Base-by-base conservation (phyloP, 2,329 filamentous ascomycete species). In the Monilinia fructicola region DNA sequence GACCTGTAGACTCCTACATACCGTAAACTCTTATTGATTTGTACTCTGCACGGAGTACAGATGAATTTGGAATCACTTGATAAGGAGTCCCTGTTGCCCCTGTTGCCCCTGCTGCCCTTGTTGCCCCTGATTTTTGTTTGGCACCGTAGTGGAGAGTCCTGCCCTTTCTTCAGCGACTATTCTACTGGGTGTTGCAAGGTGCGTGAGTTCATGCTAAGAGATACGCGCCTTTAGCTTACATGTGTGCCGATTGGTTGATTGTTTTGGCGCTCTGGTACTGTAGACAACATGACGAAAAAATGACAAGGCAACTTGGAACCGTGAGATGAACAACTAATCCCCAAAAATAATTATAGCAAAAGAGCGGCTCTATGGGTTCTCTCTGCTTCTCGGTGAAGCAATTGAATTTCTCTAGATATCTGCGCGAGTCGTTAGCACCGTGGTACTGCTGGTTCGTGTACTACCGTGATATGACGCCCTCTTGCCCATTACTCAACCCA, bases 401-500 rank as follows among this genome's bases (percentile, higher is more conserved):
- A 38, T 60, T 11, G 28, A 23, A 48, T 48, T 48, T 18, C 26
- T 44, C 40, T 44, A 18, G 12, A 44, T 44, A 44, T 44, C 54
- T 46, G 40, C 26, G 18, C 55, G 1, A n/a, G 6, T 16, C 18
- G 14, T 59, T 46, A 46, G 6, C 46, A 46, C 46, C 6, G 38
- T 14, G 12, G 38, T 40, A 40, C 4, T 9, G 38, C 0, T 59
- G 26, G 26, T 23, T 46, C 56, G 40, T 50, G 48, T 23, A 23
- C 7, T 38, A 42, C 56, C 42, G 18, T 48, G 26, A 35, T 48
- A 46, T 59, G 56, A 59, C 56, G 42, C 56, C 56, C 40, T 46
- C 46, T 6, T 14, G 21, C 26, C 55, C 55, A 18, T 28, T 18
- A 40, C 54, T 26, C 35, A 11, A 23, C 6, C 5, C 23, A 26